phyloP scores from a whole-genome alignment of 441 rosid genomes.

The Pelargonium fulgidum region DNA sequence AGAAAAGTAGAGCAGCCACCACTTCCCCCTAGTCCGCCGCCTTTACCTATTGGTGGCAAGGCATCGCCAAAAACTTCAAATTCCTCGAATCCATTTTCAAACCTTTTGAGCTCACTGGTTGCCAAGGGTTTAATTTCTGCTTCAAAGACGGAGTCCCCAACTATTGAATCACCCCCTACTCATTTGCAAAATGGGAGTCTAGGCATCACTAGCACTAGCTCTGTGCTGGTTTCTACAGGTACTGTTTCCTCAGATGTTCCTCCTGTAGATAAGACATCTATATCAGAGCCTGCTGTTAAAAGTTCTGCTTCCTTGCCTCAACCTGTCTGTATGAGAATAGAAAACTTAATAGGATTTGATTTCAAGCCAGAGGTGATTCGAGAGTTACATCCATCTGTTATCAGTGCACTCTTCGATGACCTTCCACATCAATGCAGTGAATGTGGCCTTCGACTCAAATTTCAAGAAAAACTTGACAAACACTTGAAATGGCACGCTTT shows the following conservation, averaged over 20 bases:
- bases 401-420: conserved; percentile 52
- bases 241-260: conserved; percentile 28
- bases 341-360: conserved; percentile 62
- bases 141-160: conserved; percentile 39
- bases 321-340: conserved; percentile 26
- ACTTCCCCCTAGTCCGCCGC: conserved; percentile 33
- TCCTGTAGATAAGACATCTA: conserved; percentile 26
- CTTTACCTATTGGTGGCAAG: conserved; percentile 27
- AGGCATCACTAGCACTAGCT: conserved; percentile 22
- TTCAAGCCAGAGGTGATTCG: conserved; percentile 71
- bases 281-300: conserved; percentile 31
- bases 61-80: conserved; percentile 35
- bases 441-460: conserved; percentile 71
- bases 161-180: conserved; percentile 29
- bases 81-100: conserved; percentile 56
- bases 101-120: conserved; percentile 79
- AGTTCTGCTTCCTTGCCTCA: conserved; percentile 27
- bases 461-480: conserved; percentile 51
- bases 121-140: conserved; percentile 89
- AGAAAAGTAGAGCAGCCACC: conserved; percentile 43
- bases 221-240: conserved; percentile 30
- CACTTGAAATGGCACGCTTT: conserved; percentile 76
- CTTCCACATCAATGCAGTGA: conserved; percentile 61
- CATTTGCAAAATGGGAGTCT: conserved; percentile 30
- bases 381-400: conserved; percentile 68